Evolutionary conservation across 805 yeast species (phyloP), one percentile per base, ranked within the genome.

Genomic region (Lachancea waltii): DNA sequence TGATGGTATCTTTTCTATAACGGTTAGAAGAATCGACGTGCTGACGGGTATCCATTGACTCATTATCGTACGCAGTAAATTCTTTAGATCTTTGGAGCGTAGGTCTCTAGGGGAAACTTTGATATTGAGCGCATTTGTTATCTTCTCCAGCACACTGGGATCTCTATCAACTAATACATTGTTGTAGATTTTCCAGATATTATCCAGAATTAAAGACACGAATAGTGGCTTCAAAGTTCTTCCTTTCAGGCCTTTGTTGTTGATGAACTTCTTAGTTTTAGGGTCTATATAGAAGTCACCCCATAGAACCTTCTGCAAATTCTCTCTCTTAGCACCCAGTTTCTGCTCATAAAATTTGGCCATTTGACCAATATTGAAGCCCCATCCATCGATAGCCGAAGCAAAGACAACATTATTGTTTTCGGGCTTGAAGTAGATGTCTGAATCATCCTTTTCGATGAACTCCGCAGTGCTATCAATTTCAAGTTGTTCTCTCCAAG

Each of bases 341-440:
- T 86, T 86, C 34, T 76, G 75, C 63, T 82, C 92, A 57, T 86
- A 85, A 23, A 92, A 77, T 41, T 82, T 79, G 6, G 96, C 84
- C 61, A 92, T 84, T 48, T 92, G 95, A 36, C 85, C 77, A 35
- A 92, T 69, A 30, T 85, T 83, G 60, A 92, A 92, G 1, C 97
- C 99, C 97, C 98, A 92, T 9, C 97, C 97, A 63, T 92, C 98
- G 14, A 83, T 69, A 1, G 98, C 98, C 20, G 79, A 71, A 0
- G 95, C 90, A 66, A 90, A 90, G 0, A 90, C 76, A 4, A 90
- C 96, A 54, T 90, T 90, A 55, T 86, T 86, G 47, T 76, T 73
- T 35, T 81, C 84, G 0, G 99, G 98, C 13, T 85, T 72, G 46
- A 90, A 90, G 56, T 89, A 89, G 18, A 89, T 63, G 50, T 80